These are phyloP conservation scores for Leccinum subspadiceum DNA, from an alignment of 1,284 basidiomycete species.

Conservation along the genomic window DNA sequence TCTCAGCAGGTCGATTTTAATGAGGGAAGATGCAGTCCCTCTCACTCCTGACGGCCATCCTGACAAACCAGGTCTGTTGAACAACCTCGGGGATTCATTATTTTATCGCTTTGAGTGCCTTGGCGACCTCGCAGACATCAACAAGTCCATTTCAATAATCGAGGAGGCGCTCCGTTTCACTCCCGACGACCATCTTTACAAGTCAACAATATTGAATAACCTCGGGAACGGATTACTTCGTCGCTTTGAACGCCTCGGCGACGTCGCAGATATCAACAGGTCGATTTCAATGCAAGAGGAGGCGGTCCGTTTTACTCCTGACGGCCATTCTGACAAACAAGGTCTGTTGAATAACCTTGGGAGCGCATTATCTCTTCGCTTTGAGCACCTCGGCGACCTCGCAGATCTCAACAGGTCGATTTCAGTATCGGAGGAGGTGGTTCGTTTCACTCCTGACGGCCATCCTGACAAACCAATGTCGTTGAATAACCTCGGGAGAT, in stretches of 20 bases:
- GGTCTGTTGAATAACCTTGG: not conserved
- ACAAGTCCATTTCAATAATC: not conserved
- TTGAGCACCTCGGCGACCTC: not conserved
- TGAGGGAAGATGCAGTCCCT: not conserved
- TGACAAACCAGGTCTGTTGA: not conserved
- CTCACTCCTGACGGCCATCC: not conserved
- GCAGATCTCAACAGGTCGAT: not conserved
- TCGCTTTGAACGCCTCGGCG: not conserved
- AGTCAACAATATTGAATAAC: not conserved
- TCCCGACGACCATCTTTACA: not conserved
- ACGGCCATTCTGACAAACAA: not conserved
- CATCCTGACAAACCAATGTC: not conserved
- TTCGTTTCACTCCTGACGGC: not conserved
- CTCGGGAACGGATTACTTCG: not conserved
- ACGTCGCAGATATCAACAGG: not conserved
- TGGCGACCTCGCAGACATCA: not conserved
- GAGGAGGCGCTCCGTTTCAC: not conserved
- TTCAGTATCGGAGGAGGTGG: not conserved
- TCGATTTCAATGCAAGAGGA: not conserved
- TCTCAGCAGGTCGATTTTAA: not conserved
- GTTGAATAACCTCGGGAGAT: not conserved
- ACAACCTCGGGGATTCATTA: not conserved
- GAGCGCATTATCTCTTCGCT: not conserved
- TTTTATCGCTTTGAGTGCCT: not conserved
- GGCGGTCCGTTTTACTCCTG: not conserved